Evolutionary conservation across 2,329 filamentous ascomycete species (phyloP).

Genomic region (Dactylellina haptotyla): DNA sequence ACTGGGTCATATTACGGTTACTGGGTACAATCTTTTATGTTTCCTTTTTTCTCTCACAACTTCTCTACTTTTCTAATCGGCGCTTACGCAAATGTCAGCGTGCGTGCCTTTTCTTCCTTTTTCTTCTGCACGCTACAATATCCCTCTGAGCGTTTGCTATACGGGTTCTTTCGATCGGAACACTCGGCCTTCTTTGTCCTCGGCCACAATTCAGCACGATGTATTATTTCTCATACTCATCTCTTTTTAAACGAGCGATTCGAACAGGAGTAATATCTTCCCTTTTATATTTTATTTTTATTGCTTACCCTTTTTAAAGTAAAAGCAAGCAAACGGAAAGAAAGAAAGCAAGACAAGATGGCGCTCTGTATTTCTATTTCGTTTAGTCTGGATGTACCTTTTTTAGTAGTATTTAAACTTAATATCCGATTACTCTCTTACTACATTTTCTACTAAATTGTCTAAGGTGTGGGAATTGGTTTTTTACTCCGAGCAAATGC

Average conservation of each 20-base stretch:
- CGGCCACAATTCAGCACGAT: not conserved
- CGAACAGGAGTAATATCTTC: not conserved
- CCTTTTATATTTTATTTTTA: no score
- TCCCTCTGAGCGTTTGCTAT: not conserved
- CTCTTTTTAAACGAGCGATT: not conserved
- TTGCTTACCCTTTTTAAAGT: no score
- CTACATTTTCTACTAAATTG: no score
- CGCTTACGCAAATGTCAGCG: not conserved
- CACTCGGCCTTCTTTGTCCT: no score
- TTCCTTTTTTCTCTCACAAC: conserved; percentile 5
- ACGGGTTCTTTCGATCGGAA: not conserved
- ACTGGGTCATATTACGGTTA: not conserved
- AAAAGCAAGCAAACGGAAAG: no score
- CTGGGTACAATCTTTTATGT: not conserved
- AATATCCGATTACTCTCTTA: no score
- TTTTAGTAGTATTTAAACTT: no score
- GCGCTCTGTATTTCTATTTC: no score
- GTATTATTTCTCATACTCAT: not conserved
- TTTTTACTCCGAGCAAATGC: no score
- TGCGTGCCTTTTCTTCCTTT: not conserved
- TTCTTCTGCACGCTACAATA: not conserved
- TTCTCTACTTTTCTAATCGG: conserved; percentile 15
- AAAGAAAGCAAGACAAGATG: no score
- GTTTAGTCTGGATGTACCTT: no score
- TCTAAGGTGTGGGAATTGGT: no score